Base-by-base conservation (phyloP, 345 rosid species). In the Linum lewisii region DNA sequence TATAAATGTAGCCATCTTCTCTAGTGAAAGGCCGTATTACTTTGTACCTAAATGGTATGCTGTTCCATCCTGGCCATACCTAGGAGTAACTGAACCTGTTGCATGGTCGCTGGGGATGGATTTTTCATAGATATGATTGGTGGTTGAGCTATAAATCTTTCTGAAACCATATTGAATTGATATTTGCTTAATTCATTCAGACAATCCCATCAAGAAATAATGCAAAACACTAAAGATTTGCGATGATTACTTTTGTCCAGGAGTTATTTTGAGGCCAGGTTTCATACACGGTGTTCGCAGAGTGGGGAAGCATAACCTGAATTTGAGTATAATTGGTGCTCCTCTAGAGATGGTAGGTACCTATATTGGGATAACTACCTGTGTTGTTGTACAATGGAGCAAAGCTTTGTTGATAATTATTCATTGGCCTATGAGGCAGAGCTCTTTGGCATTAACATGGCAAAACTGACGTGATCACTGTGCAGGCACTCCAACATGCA, bases 221-320 rank as follows among this genome's bases (percentile, higher is more conserved):
- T 11, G 14, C 13, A 16, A 42, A 42, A 16, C 47, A 42, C 3
- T 16, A 42, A 11, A 29, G 34, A 4, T 42, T 42, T 42, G 47
- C 13, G 34, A 29, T 29, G 34, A 4, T 42, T 42, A 15, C 24
- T n/a, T 52, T 52, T 21, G 22, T 16, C 20, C 73, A 84, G 86
- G 89, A 22, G 66, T 73, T 50, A 63, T 72, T 70, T 59, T 84
- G 14, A 77, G 89, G 75, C 86, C 89, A 44, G 89, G 89, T 62
- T 84, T 84, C 76, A 79, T 81, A 61, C 78, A 84, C 24, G 86
- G 89, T 51, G 81, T 68, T 9, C 84, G 86, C 38, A 76, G 36
- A 58, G 76, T 77, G 11, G 86, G 84, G 64, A 72, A 64, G 54
- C 63, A 79, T 6, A 77, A 73, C 63, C 61, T 81, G 60, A 84